Base-by-base conservation (phyloP, 345 rosid species). In the Ceriops zippeliana region DNA sequence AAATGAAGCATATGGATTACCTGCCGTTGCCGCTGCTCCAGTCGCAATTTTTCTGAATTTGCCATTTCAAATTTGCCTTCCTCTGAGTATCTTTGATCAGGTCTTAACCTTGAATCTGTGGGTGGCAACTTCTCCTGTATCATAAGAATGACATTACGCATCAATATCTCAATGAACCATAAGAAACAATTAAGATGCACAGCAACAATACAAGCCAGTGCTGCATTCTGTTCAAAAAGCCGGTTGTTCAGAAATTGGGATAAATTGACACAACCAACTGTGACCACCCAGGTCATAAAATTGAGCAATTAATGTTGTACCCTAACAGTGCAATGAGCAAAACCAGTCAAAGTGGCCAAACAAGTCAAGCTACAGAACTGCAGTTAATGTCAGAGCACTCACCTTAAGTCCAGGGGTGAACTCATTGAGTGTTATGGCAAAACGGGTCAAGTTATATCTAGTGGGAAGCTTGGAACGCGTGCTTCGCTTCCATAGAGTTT, bases 31-130 rank as follows among this genome's bases (percentile, higher is more conserved):
- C 92, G 87, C 76, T 92, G 93, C 74, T 96, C 99, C 57, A 95
- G 80, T 57, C 99, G 80, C 77, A 91, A 78, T 81, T 96, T 96
- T 82, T 96, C 99, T 53, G 97, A 76, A 80, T 96, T 96, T 19
- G 99, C 99, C 95, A 90, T 87, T 78, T 96, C 99, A 71, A 82
- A 92, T 81, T 92, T 97, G 62, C 99, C 99, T 17, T 86, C 92
- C 77, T 96, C 98, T 65, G 88, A 81, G 76, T 77, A 79, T 70
- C 92, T 84, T 69, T 96, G 99, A 80, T 96, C 99, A 1, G 98
- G 98, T 79, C 99, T 84, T 42, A 96, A 90, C 81, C 99, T 86
- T 51, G 99, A 96, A 75, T 96, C 99, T 15, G 99, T 96, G 5
- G 98, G 98, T 3, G 99, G 99, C 76, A 96, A 64, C 75, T 78